Percentiles rank a stretch among this genome's conserved stretches.
phyloP scores from a whole-genome alignment of 495 filamentous ascomycete species.

The Parmelia sp. region DNA sequence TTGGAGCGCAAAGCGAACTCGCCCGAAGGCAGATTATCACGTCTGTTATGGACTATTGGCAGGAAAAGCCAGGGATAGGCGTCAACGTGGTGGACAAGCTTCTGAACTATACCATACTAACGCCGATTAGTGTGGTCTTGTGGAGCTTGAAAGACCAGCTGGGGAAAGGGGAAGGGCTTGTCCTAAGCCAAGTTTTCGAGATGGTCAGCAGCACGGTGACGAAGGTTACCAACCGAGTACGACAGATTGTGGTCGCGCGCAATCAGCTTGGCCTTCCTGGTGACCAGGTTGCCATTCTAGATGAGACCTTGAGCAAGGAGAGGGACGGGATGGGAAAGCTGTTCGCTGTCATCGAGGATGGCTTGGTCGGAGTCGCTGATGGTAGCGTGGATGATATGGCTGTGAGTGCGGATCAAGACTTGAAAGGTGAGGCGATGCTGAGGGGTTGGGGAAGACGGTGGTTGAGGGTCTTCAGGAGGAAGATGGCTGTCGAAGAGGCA shows the following conservation, averaged over 20 bases:
- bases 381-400: constrained; percentile 67
- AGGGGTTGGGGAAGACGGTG: constrained; percentile 78
- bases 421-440: constrained; percentile 56
- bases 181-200: constrained; percentile 73
- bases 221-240: constrained; percentile 86
- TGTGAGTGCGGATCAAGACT: constrained; percentile 47
- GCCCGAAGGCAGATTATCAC: constrained; percentile 83
- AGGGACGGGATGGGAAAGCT: constrained; percentile 66
- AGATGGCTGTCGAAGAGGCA: constrained; percentile 77
- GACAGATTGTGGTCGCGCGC: constrained; percentile 66
- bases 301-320: constrained; percentile 60
- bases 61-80: constrained; percentile 83
- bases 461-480: constrained; percentile 75
- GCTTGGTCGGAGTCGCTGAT: constrained; percentile 62
- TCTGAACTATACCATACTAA: constrained; percentile 93
- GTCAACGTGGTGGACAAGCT: constrained; percentile 94
- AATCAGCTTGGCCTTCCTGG: constrained; percentile 48
- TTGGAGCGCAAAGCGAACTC: constrained; percentile 62
- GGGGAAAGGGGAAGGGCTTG: constrained; percentile 61
- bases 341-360: constrained; percentile 75
- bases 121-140: constrained; percentile 71
- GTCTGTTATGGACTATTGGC: constrained; percentile 89
- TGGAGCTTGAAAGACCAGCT: constrained; percentile 71
- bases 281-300: constrained; percentile 56
- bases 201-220: constrained; percentile 79